phyloP scores from a whole-genome alignment of 257 asterid species.

The Solanum pimpinellifolium region DNA sequence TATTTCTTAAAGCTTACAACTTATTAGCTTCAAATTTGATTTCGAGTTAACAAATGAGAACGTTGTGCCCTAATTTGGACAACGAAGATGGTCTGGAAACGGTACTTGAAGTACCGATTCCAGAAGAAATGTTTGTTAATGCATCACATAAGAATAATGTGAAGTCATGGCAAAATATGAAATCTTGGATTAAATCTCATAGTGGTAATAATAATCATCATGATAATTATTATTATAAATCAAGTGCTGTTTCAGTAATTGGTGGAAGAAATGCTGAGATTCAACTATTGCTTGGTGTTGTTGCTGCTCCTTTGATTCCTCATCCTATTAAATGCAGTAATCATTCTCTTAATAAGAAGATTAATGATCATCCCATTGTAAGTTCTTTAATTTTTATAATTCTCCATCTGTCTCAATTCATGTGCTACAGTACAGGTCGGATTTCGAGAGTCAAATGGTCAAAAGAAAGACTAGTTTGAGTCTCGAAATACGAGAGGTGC shows the following conservation, averaged over 20 bases:
- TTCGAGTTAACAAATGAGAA: conserved; percentile 27
- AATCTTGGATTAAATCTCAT: conserved; percentile 28
- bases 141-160: not conserved
- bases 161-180: conserved; percentile 14
- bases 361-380: conserved; percentile 47
- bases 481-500: not conserved
- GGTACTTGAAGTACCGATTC: conserved; percentile 65
- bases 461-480: not conserved
- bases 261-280: conserved; percentile 46
- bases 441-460: not conserved
- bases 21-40: not conserved
- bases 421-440: accelerated
- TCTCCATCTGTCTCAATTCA: too few species aligned
- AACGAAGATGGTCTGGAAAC: conserved; percentile 56
- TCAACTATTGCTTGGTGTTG: conserved; percentile 56
- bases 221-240: not conserved
- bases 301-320: conserved; percentile 62
- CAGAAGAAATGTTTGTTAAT: conserved; percentile 42
- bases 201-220: not conserved
- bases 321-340: conserved; percentile 9
- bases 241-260: conserved; percentile 7
- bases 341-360: conserved; percentile 1
- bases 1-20: not conserved
- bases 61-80: conserved; percentile 49
- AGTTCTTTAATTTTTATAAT: not conserved